These are phyloP conservation scores for Aristolochia fimbriata DNA, from an alignment of 164 flowering plant species.

Conservation along the genomic window DNA sequence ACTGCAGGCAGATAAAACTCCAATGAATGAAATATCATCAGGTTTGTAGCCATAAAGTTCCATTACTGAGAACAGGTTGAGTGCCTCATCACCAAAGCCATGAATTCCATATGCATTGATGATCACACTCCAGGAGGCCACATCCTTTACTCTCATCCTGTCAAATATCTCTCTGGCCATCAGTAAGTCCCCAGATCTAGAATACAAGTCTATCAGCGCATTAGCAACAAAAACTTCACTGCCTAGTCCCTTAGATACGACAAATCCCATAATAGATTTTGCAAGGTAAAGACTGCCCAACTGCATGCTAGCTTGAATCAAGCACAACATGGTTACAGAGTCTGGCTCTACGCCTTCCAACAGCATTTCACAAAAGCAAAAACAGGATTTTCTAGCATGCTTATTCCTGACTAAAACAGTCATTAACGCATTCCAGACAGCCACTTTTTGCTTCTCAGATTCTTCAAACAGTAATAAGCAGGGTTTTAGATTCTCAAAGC, in stretches of 20 bases:
- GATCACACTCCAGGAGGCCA: constrained; percentile 44
- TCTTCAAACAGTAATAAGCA: constrained; percentile 30
- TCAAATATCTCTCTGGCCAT: constrained; percentile 37
- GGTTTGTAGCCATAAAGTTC: constrained; percentile 25
- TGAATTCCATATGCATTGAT: constrained; percentile 41
- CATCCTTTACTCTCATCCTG: constrained; percentile 21
- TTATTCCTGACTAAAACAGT: constrained; percentile 23
- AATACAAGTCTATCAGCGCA: constrained; percentile 47
- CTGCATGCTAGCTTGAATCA: constrained; percentile 38
- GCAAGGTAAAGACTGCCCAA: constrained; percentile 17
- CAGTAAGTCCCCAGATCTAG: constrained; percentile 40
- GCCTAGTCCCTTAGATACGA: constrained; percentile 28
- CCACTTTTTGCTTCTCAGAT: constrained; percentile 28
- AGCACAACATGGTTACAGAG: constrained; percentile 28
- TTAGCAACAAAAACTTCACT: constrained; percentile 28
- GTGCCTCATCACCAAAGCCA: constrained; percentile 37
- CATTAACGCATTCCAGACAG: constrained; percentile 50
- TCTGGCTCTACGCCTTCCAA: constrained; percentile 25
- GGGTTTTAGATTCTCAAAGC: constrained; percentile 19
- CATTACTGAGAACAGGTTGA: constrained; percentile 36
- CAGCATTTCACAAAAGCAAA: constrained; percentile 29
- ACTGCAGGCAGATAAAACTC: constrained; percentile 50
- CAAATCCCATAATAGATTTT: constrained; percentile 25
- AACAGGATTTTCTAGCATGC: constrained; percentile 20
- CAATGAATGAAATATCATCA: constrained; percentile 29